These are phyloP conservation scores for Aspergillus fumigatiaffinis DNA, from an alignment of 2,329 filamentous ascomycete genomes.

Conservation along the genomic window DNA sequence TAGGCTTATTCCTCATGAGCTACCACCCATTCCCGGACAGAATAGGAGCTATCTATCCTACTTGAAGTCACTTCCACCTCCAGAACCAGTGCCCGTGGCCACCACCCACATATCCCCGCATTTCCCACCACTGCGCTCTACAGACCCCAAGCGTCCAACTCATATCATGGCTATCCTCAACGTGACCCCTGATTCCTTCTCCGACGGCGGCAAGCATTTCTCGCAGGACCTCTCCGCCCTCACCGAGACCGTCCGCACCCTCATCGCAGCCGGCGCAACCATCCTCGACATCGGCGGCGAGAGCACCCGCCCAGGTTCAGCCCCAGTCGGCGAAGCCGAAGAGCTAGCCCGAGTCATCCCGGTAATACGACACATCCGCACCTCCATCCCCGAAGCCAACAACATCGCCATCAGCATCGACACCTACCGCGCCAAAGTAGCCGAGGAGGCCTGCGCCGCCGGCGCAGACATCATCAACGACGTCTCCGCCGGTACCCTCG, in stretches of 20 bases:
- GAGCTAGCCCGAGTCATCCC: constrained; percentile 77
- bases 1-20: constrained; percentile 42
- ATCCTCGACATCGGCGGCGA: constrained; percentile 93
- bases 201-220: constrained; percentile 71
- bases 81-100: constrained; percentile 34
- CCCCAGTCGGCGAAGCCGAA: constrained; percentile 65
- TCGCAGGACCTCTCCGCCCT: constrained; percentile 48
- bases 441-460: constrained; percentile 67
- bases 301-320: constrained; percentile 76
- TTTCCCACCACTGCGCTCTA: constrained; percentile 56
- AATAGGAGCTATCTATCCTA: constrained; percentile 31
- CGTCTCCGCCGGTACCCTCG: constrained; percentile 76
- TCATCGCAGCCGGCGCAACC: constrained; percentile 67
- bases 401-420: constrained; percentile 79
- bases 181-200: constrained; percentile 94
- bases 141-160: constrained; percentile 57
- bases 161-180: constrained; percentile 93
- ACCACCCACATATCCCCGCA: constrained; percentile 36
- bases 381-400: constrained; percentile 56
- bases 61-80: constrained; percentile 32
- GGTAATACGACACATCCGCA: constrained; percentile 68
- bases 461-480: constrained; percentile 96
- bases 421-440: constrained; percentile 84
- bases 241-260: constrained; percentile 54
- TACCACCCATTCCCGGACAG: constrained; percentile 27